Evolutionary conservation across 768 basidiomycete species (phyloP).

Genomic region (Tulasnella sp.): DNA sequence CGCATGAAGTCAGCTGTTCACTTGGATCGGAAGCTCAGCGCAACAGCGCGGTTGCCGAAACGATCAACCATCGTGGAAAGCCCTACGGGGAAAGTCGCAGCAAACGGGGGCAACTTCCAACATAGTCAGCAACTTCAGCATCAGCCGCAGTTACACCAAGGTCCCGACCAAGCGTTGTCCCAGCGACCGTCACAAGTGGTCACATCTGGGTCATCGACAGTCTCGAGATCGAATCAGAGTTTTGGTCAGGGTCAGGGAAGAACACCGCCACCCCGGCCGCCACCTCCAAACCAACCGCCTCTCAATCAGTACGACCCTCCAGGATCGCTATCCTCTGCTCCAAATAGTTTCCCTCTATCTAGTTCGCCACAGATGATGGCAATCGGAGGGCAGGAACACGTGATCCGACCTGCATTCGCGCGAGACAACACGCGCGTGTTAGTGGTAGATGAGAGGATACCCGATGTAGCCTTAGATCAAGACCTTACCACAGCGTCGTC

Average conservation of each 20-base stretch:
- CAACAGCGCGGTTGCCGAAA: conserved; percentile 83
- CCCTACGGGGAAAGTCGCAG: conserved; percentile 76
- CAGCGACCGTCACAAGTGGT: not conserved
- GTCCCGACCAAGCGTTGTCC: not conserved
- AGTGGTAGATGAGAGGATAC: conserved; percentile 68
- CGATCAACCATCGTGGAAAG: conserved; percentile 94
- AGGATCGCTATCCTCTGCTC: conserved; percentile 9
- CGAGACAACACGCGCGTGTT: conserved; percentile 78
- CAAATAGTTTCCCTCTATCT: not conserved
- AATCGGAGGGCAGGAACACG: conserved; percentile 37
- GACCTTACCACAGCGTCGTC: conserved; percentile 34
- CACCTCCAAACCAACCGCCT: conserved; percentile 24
- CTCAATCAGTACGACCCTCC: conserved; percentile 24
- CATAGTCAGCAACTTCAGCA: conserved; percentile 34
- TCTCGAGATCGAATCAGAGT: too few species aligned
- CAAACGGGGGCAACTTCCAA: conserved; percentile 43
- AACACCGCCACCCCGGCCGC: conserved; percentile 20
- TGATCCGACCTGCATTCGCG: conserved; percentile 56
- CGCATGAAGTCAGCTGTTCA: conserved; percentile 81
- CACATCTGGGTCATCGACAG: not conserved
- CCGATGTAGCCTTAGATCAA: conserved; percentile 4
- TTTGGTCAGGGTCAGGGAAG: not conserved
- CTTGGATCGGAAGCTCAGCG: conserved; percentile 89
- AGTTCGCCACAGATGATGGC: conserved; percentile 23
- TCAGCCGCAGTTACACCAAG: conserved; percentile 19